phyloP scores from a whole-genome alignment of 2,329 filamentous ascomycete genomes.

The Hymenoscyphus infarciens region DNA sequence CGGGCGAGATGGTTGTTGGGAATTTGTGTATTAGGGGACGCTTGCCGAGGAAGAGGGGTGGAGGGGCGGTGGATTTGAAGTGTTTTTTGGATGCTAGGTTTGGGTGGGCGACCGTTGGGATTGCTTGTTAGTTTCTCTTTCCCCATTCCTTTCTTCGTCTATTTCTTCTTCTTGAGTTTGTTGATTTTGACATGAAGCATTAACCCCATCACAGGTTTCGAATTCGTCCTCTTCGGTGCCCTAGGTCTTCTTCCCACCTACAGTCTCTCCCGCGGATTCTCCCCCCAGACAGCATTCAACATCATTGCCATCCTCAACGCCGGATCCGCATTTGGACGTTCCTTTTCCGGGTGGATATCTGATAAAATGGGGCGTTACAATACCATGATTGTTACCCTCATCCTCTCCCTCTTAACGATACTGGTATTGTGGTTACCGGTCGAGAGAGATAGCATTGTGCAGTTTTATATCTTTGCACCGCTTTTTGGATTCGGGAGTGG shows the following conservation, averaged over 20 bases:
- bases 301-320: conserved; percentile 82
- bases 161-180: background rate
- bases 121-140: conserved; percentile 37
- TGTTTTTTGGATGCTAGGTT: conserved; percentile 60
- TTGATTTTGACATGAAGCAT: background rate
- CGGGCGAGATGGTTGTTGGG: conserved; percentile 27
- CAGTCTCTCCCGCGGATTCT: conserved; percentile 63
- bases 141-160: background rate
- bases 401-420: conserved; percentile 23
- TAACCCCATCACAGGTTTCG: conserved; percentile 40
- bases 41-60: conserved; percentile 58
- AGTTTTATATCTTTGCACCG: conserved; percentile 32
- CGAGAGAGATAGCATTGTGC: conserved; percentile 21
- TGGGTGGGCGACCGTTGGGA: conserved; percentile 31
- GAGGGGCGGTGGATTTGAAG: conserved; percentile 59
- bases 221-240: conserved; percentile 77
- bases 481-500: conserved; percentile 33
- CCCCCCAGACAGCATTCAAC: conserved; percentile 66
- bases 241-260: conserved; percentile 80
- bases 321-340: conserved; percentile 28
- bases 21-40: conserved; percentile 45
- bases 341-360: conserved; percentile 27
- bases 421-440: conserved; percentile 30
- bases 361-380: conserved; percentile 29
- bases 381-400: conserved; percentile 27